Conservation (phyloP, 805 yeast species). For the Wickerhamiella sorbophila region DNA sequence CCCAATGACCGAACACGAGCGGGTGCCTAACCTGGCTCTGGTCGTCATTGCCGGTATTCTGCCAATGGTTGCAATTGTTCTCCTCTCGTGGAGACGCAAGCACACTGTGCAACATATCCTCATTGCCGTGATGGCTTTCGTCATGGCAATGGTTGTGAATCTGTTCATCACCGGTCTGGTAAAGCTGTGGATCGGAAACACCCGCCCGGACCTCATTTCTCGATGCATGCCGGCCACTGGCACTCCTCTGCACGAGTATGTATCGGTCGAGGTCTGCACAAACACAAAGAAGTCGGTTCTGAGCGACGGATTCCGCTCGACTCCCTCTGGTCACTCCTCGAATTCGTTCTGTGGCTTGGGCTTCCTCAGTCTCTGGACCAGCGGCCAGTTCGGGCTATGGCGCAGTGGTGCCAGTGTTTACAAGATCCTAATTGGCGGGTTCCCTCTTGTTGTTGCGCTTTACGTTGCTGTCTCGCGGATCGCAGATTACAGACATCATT, state of each 20-base stretch:
- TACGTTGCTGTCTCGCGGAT: constrained; percentile 76
- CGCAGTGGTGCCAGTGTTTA: constrained; percentile 19
- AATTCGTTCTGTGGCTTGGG: constrained; percentile 38
- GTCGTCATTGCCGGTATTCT: constrained; percentile 25
- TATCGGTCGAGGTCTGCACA: constrained; percentile 26
- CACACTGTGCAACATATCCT: constrained; percentile 1
- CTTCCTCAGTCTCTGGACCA: constrained; percentile 35
- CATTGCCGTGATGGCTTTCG: constrained; percentile 47
- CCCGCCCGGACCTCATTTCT: constrained; percentile 82
- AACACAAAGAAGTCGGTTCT: constrained; percentile 20
- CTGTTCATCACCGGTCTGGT: constrained; percentile 54
- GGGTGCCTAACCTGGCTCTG: constrained; percentile 46
- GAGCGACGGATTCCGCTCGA: constrained; percentile 39
- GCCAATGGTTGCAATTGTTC: constrained; percentile 20
- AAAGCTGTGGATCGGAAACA: constrained; percentile 78
- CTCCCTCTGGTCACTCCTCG: constrained; percentile 46
- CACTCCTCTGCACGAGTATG: constrained; percentile 33
- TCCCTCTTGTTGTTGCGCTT: constrained; percentile 44
- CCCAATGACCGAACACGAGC: constrained; percentile 64
- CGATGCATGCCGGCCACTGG: constrained; percentile 58
- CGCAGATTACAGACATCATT: constrained; percentile 88
- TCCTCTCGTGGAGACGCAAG: constrained; percentile 5
- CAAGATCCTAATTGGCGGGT: constrained; percentile 4
- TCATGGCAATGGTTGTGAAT: constrained; percentile 44
- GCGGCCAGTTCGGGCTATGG: constrained; percentile 34